Evolutionary conservation across 805 yeast species (phyloP).

Genomic region (Teunomyces atbi): DNA sequence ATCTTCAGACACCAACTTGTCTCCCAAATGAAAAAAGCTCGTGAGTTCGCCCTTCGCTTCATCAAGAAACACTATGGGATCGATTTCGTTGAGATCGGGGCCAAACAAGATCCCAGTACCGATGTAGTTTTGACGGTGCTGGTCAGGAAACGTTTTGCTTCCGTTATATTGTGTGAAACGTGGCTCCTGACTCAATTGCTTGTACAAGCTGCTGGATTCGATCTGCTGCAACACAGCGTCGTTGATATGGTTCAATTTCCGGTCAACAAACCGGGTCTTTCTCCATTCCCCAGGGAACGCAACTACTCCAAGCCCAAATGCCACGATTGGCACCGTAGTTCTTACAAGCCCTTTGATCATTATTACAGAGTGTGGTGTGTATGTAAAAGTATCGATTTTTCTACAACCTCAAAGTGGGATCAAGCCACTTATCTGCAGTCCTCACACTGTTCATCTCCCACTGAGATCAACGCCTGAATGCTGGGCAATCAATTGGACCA

Average conservation of each 20-base stretch:
- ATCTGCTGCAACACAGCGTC: conserved; percentile 18
- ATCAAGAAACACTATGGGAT: conserved; percentile 67
- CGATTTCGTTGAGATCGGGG: conserved; percentile 64
- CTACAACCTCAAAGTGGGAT: background rate
- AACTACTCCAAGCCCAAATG: conserved; percentile 29
- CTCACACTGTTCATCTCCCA: background rate
- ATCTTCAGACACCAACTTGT: conserved; percentile 60
- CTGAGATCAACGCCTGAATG: conserved; percentile 14
- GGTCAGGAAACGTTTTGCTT: conserved; percentile 16
- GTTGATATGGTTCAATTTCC: conserved; percentile 18
- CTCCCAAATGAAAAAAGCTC: conserved; percentile 72
- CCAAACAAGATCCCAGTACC: conserved; percentile 73
- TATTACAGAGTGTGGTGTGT: no score
- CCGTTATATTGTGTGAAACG: conserved; percentile 11
- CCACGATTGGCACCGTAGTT: conserved; percentile 26
- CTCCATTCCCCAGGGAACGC: conserved; percentile 27
- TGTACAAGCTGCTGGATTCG: conserved; percentile 17
- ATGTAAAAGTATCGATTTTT: background rate
- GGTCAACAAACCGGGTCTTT: conserved; percentile 14
- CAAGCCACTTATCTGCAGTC: background rate
- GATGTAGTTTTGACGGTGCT: conserved; percentile 44
- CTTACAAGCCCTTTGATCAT: conserved; percentile 31
- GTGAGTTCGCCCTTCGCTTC: conserved; percentile 50
- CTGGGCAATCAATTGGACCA: conserved; percentile 26
- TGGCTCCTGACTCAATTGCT: conserved; percentile 15